These are phyloP conservation scores for Podila epigama DNA, from an alignment of 192 early-diverging fungal genomes.

Conservation along the genomic window DNA sequence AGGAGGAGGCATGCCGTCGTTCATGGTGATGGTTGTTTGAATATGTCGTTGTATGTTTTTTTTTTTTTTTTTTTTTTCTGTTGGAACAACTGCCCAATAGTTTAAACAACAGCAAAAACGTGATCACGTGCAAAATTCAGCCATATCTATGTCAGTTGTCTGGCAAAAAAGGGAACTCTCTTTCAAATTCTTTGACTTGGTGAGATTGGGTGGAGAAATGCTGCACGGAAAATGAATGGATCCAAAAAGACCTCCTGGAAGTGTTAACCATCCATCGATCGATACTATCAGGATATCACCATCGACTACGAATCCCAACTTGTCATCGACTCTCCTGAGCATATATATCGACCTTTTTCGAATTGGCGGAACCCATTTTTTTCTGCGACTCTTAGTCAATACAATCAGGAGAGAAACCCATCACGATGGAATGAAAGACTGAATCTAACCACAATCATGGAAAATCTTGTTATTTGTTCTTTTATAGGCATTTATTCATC, in stretches of 20 bases:
- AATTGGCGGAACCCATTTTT: no score
- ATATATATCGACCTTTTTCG: no score
- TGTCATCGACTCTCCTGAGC: background rate
- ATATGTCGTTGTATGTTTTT: no score
- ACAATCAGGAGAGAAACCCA: background rate
- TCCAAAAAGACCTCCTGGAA: no score
- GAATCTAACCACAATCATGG: background rate
- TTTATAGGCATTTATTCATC: constrained; percentile 20
- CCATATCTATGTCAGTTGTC: background rate
- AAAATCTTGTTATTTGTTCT: no score
- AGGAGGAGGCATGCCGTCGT: constrained; percentile 21
- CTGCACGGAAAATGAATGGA: no score
- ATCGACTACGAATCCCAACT: background rate
- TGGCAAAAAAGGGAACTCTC: background rate
- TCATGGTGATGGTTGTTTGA: constrained; percentile 8
- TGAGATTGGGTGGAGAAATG: background rate
- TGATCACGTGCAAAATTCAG: background rate
- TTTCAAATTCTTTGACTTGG: constrained; percentile 2
- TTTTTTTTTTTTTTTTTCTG: no score
- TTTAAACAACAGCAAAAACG: no score
- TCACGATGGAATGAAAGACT: no score
- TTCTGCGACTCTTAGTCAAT: no score
- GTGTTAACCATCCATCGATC: background rate
- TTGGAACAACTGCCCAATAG: no score
- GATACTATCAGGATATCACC: background rate